These are phyloP conservation scores for Phytophthora pseudosyringae DNA, from an alignment of 352 stramenopile genomes.

Conservation along the genomic window DNA sequence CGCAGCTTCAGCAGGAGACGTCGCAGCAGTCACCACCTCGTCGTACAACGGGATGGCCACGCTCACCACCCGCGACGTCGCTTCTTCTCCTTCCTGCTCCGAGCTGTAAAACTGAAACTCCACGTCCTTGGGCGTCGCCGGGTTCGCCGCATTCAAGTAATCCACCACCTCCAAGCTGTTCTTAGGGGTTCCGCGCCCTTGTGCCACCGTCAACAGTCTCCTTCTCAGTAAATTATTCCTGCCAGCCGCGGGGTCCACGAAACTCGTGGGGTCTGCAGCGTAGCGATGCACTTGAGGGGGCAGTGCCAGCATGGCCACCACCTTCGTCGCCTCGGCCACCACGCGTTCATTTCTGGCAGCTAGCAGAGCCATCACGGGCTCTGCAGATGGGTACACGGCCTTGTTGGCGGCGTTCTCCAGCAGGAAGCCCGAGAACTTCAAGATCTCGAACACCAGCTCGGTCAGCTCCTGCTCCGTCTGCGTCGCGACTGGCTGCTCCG, in stretches of 20 bases:
- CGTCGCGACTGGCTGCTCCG: constrained; percentile 7
- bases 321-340: constrained; percentile 70
- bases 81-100: constrained; percentile 30
- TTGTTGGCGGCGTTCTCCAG: constrained; percentile 87
- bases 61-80: constrained; percentile 39
- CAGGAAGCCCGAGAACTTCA: constrained; percentile 79
- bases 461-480: constrained; percentile 51
- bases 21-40: constrained; percentile 30
- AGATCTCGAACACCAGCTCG: constrained; percentile 67
- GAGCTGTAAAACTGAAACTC: constrained; percentile 80
- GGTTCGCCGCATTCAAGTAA: constrained; percentile 43
- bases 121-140: constrained; percentile 8
- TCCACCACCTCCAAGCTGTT: constrained; percentile 74
- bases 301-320: constrained; percentile 76
- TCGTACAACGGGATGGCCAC: constrained; percentile 48
- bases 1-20: constrained; percentile 27
- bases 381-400: constrained; percentile 66
- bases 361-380: constrained; percentile 57
- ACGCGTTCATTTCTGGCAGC: constrained; percentile 74
- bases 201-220: constrained; percentile 58
- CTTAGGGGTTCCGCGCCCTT: constrained; percentile 50
- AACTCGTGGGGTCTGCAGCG: constrained; percentile 57
- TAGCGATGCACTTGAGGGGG: constrained; percentile 75
- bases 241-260: constrained; percentile 45
- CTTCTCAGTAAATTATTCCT: constrained; percentile 56